Evolutionary conservation across 2,329 filamentous ascomycete genomes (phyloP), one percentile per base, ranked within the genome.

Genomic region (Emydomyces testavorans): DNA sequence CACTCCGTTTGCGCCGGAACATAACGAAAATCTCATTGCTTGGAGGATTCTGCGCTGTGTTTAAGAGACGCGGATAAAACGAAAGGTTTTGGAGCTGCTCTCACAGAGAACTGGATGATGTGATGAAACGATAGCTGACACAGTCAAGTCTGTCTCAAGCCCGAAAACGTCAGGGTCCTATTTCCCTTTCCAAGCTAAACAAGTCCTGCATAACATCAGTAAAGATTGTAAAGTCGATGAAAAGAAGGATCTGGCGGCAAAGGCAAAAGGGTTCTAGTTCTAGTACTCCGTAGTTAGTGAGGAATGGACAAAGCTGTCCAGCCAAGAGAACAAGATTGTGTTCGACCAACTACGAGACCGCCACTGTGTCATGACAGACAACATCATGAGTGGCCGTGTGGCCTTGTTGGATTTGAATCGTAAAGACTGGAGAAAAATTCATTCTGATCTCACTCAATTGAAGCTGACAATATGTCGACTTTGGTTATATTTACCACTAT

Each of bases 1-100:
- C 55, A 54, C 64, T 65, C 58, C 65, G 65, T 58, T 61, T 67
- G 56, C 63, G 64, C 49, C 60, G 59, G 54, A 68, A 68, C 65
- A 69, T 69, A 48, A 51, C 59, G 55, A 16, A 32, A 36, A 36
- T 51, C 51, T 58, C 45, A 50, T 40, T 41, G 49, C 50, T 45
- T 29, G 36, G 24, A 40, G 40, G 11, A 24, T 34, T 20, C 35
- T 39, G 43, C 38, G 42, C 39, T 48, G 35, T 41, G 47, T 50
- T 34, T 46, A 40, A 37, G 41, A 31, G 40, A 44, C n/a, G 23
- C 6, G 13, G 13, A 44, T 37, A 4, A 31, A 31, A 3, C 21
- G 21, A 23, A 15, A 18, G 16, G 16, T 20, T 38, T 15, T 28
- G n/a, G 44, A 39, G 44, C 34, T 39, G 35, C n/a, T 4, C 10